Conservation (phyloP, 768 basidiomycete genomes). For the Naganishia kalamii region DNA sequence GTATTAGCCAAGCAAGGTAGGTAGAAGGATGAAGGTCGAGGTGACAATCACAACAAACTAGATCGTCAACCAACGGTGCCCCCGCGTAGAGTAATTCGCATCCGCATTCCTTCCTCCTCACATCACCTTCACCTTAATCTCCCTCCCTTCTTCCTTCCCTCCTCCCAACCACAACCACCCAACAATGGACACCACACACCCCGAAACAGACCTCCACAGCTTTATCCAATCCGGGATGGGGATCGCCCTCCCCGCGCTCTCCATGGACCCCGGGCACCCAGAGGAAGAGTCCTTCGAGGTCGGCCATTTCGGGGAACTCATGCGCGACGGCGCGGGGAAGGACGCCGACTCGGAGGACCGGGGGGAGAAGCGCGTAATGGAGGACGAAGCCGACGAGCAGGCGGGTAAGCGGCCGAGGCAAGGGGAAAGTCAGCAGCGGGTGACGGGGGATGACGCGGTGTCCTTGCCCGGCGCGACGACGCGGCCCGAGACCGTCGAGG, state of each 20-base stretch:
- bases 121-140: too few relatives aligned
- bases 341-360: neutral
- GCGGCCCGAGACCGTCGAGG: conserved; percentile 20
- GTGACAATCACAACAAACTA: neutral
- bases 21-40: neutral
- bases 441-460: neutral
- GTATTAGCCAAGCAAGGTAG: too few relatives aligned
- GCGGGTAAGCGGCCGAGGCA: neutral
- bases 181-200: neutral
- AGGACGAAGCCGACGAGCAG: neutral
- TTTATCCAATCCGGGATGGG: conserved; percentile 13
- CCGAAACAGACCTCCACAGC: neutral
- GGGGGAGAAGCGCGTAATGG: too few relatives aligned
- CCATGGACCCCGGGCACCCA: neutral
- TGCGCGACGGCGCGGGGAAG: neutral
- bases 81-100: neutral
- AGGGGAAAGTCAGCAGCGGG: neutral
- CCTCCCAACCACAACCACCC: neutral
- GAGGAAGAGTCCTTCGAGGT: neutral
- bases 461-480: too few relatives aligned
- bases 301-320: neutral
- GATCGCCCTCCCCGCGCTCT: conserved; percentile 3
- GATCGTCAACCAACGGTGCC: neutral
- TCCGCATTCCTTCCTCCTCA: too few relatives aligned
- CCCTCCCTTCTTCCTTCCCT: neutral